Base-by-base conservation (phyloP, 306 rosid species). In the Cucumis hystrix region DNA sequence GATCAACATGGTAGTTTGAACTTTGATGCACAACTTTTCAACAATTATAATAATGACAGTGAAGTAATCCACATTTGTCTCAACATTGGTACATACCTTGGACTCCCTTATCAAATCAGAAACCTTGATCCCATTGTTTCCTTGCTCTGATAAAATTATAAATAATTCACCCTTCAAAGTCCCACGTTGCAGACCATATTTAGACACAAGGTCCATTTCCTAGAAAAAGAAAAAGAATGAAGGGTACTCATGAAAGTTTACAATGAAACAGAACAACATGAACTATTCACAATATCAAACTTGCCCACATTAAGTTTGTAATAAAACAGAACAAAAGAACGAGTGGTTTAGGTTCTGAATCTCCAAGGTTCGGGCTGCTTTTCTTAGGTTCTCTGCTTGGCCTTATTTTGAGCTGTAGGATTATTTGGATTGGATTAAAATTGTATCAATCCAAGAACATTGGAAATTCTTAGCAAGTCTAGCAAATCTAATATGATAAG, bases 111-210 rank as follows among this genome's bases (percentile, higher is more conserved):
- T 89, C 84, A 95, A 80, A 21, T 92, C 96, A 78, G 92, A 85
- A 79, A 92, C 90, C 79, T 91, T 87, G 86, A 86, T 87, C 57
- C 99, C 99, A 85, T 78, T 86, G 81, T 85, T 89, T 80, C 97
- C 97, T 80, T 87, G 86, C 80, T 86, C 91, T 41, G 86, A 84
- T 83, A 95, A 87, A 78, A 89, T 89, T 81, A 70, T 87, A 82
- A 92, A 92, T 80, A 92, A 83, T 78, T 88, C 97, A 17, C 87
- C 82, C 88, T 95, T 95, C 96, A 95, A 83, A 52, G 97, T 88
- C 76, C 93, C 92, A 83, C 89, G 90, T 62, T 67, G 82, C 74
- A 95, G 79, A 71, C 97, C 96, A 61, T 88, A 89, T 83, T 86
- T 89, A 37, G 83, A 80, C 86, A 92, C 83, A 58, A 90, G 91